A percentile compares a stretch with the other conserved stretches of the same genome.
phyloP scores from a whole-genome alignment of 2,329 filamentous ascomycete genomes.

The Chrysosporium keratinophilum region DNA sequence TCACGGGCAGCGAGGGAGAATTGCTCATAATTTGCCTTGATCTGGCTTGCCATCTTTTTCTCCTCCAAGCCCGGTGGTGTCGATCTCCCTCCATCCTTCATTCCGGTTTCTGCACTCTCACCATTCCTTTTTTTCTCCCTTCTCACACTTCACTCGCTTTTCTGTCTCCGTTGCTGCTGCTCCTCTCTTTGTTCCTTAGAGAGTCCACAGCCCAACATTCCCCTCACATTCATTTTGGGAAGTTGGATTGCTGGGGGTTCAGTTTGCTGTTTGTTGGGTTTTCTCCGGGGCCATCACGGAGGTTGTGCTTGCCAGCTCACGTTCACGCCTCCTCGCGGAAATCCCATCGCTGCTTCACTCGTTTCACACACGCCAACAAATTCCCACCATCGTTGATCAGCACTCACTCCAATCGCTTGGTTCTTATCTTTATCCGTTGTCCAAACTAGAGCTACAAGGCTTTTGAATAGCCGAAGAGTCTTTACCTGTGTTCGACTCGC shows the following conservation, averaged over 20 bases:
- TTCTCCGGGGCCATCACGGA: too few relatives aligned
- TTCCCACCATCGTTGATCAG: background rate
- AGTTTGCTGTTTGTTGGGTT: background rate
- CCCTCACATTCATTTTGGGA: conserved; percentile 9
- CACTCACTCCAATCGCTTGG: conserved; percentile 1
- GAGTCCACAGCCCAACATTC: background rate
- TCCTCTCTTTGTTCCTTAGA: conserved; percentile 3
- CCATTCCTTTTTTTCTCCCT: background rate
- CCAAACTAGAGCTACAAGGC: background rate
- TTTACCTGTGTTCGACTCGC: background rate
- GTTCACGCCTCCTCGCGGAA: background rate
- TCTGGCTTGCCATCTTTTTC: background rate
- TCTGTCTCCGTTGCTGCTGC: background rate
- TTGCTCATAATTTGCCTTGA: conserved; percentile 1
- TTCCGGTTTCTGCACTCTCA: conserved; percentile 1
- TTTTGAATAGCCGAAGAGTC: background rate
- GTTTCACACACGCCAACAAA: background rate
- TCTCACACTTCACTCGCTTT: background rate
- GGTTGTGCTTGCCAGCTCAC: conserved; percentile 6
- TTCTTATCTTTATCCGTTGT: background rate
- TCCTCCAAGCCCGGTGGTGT: background rate
- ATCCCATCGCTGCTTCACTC: conserved; percentile 2
- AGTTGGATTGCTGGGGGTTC: background rate
- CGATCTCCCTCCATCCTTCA: conserved; percentile 10
- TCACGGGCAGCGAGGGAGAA: background rate